These are phyloP conservation scores for Saccharomycopsis malanga DNA, from an alignment of 805 yeast genomes.

Conservation along the genomic window DNA sequence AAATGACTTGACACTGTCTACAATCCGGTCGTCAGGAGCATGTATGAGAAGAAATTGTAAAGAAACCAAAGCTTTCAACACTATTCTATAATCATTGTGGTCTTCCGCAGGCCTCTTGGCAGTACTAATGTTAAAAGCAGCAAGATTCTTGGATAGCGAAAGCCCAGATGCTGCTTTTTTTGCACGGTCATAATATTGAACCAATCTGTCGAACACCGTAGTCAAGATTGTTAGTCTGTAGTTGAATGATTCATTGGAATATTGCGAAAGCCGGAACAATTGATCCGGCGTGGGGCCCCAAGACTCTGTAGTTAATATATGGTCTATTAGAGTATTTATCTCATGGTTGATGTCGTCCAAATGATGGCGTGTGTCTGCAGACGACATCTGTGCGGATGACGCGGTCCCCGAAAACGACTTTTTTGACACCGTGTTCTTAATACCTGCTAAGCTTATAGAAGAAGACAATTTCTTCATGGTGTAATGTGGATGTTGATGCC, in stretches of 20 bases:
- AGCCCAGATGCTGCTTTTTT: not conserved
- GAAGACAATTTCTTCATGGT: no score
- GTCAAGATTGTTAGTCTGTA: conserved; percentile 6
- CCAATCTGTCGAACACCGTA: conserved; percentile 7
- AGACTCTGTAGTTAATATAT: conserved; percentile 9
- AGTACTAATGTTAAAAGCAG: not conserved
- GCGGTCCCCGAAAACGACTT: no score
- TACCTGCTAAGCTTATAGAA: no score
- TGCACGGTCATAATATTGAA: conserved; percentile 3
- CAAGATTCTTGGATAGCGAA: not conserved
- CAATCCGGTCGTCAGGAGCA: conserved; percentile 3
- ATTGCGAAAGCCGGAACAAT: conserved; percentile 2
- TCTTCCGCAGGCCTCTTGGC: not conserved
- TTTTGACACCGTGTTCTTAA: no score
- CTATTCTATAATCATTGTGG: conserved; percentile 1
- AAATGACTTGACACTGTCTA: conserved; percentile 2
- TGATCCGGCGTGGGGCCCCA: conserved; percentile 16
- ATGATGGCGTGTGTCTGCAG: no score
- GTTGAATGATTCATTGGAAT: conserved; percentile 11
- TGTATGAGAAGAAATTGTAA: conserved; percentile 13
- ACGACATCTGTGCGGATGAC: no score
- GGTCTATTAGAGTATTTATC: conserved; percentile 22
- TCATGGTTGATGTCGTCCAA: conserved; percentile 22
- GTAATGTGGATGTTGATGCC: no score
- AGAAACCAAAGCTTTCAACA: conserved; percentile 10